Conservation (phyloP, 176 grass and related monocot genomes). For the Saccharum spontaneum region DNA sequence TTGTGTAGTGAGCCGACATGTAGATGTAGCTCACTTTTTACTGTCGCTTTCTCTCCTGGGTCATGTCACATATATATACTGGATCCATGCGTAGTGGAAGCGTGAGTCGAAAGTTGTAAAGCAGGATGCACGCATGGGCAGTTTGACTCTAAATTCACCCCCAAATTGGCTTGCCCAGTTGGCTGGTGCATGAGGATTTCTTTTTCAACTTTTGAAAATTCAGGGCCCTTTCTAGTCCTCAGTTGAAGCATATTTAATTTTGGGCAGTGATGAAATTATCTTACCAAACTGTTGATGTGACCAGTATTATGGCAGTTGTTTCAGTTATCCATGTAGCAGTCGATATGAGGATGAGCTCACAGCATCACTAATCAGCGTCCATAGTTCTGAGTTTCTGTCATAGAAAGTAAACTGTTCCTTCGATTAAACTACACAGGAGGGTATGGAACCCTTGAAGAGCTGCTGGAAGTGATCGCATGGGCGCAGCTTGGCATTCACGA, state of each 20-base stretch:
- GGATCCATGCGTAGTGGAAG: conserved; percentile 34
- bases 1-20: neutral
- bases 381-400: neutral
- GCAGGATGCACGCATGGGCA: neutral
- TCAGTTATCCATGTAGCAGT: neutral
- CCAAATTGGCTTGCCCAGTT: conserved; percentile 2
- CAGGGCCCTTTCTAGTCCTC: neutral
- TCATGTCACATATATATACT: conserved; percentile 23
- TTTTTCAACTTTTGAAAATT: conserved; percentile 20
- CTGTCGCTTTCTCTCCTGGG: conserved; percentile 15
- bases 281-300: neutral
- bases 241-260: neutral
- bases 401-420: neutral
- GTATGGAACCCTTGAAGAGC: conserved; percentile 76
- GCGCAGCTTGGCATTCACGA: conserved; percentile 76
- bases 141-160: conserved; percentile 40
- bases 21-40: conserved; percentile 1
- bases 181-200: neutral
- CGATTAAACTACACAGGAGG: conserved; percentile 42
- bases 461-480: conserved; percentile 71
- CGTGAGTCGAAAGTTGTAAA: conserved; percentile 41
- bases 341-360: too few species aligned
- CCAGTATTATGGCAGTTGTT: neutral
- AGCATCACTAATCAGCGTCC: neutral
- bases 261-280: neutral